Evolutionary conservation across 2,329 filamentous ascomycete genomes (phyloP), one percentile per base, ranked within the genome.

Genomic region (Berkeleyomyces rouxiae): DNA sequence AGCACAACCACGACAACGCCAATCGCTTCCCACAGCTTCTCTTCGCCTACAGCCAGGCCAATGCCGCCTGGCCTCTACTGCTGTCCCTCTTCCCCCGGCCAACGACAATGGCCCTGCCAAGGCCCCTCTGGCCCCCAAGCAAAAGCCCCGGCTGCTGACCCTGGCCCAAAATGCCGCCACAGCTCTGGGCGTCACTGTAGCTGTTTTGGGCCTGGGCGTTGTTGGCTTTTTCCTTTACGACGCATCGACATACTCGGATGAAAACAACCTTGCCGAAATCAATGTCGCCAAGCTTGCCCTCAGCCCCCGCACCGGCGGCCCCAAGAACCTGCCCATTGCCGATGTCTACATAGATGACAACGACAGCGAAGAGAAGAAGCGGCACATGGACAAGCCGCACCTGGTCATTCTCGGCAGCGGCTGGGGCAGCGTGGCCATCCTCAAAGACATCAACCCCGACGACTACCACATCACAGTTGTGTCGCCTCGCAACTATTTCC

Each of bases 391-490:
- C 70, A 99, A 99, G 77, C 93, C 93, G 3, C 88, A 87, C 70
- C 76, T 99, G 69, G 93, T 99, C 47, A 87, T 99, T 64, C 75
- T 99, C 42, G 93, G 93, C 23, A 91, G 91, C 13, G 93, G 93
- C 53, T 99, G 93, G 93, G 93, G 91, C 61, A 90, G 90, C 69
- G 88, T 99, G 65, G 89, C 92, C 3, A 76, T 99, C 64, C 76
- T 99, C 68, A 99, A 99, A 76, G 86, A 89, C 66, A 75, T 99
- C 66, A 87, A 92, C 66, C 86, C 90, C 0, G 89, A 91, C 10
- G 89, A 96, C 68, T 99, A 96, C 71, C 91, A 99, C 73, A 86
- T 99, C 67, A 97, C 92, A 3, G 87, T 99, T 46, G 86, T 99
- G 51, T 95, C 90, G 10, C 92, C 93, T 0, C 87, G 87, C 43